Percentiles rank a stretch among this genome's conserved stretches.
Evolutionary conservation across 139 green algal genomes (phyloP).

Genomic region (Mychonastes homosphaera): DNA sequence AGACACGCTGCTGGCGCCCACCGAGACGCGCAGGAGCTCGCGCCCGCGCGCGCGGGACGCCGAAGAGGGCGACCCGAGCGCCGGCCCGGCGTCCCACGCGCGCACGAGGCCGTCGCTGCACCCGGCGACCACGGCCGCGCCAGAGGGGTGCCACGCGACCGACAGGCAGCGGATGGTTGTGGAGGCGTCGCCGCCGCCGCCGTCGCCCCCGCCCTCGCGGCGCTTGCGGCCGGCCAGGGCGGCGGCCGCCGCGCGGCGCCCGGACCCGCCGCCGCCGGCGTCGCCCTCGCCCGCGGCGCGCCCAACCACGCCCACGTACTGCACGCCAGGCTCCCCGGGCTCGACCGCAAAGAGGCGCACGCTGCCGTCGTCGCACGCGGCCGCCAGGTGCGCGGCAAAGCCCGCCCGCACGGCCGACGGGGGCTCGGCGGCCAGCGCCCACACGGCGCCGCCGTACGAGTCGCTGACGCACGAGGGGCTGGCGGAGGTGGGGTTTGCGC

Average conservation of each 20-base stretch:
- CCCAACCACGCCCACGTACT: conserved; percentile 43
- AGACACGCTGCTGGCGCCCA: conserved; percentile 26
- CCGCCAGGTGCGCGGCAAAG: conserved; percentile 44
- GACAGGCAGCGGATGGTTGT: conserved; percentile 55
- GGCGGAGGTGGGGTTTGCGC: conserved; percentile 4
- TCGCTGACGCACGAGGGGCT: too few species aligned
- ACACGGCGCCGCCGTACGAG: conserved; percentile 76
- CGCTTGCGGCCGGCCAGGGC: too few species aligned
- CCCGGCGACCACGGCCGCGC: conserved; percentile 41
- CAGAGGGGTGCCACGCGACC: conserved; percentile 65
- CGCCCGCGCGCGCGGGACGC: conserved; percentile 19
- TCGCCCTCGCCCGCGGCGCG: conserved; percentile 42
- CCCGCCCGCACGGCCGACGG: conserved; percentile 16
- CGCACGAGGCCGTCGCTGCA: conserved; percentile 60
- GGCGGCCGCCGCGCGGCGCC: too few species aligned
- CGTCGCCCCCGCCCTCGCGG: too few species aligned
- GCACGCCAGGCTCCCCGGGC: conserved; percentile 35
- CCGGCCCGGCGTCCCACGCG: conserved; percentile 15
- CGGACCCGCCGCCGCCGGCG: too few species aligned
- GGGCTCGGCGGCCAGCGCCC: conserved; percentile 56
- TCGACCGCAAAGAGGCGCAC: conserved; percentile 64
- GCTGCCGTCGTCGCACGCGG: conserved; percentile 84
- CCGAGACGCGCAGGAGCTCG: conserved; percentile 67
- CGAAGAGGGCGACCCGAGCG: too few species aligned
- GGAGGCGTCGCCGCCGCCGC: too few species aligned